Conservation (phyloP, 2,329 filamentous ascomycete genomes). For the Purpureocillium lavendulum region DNA sequence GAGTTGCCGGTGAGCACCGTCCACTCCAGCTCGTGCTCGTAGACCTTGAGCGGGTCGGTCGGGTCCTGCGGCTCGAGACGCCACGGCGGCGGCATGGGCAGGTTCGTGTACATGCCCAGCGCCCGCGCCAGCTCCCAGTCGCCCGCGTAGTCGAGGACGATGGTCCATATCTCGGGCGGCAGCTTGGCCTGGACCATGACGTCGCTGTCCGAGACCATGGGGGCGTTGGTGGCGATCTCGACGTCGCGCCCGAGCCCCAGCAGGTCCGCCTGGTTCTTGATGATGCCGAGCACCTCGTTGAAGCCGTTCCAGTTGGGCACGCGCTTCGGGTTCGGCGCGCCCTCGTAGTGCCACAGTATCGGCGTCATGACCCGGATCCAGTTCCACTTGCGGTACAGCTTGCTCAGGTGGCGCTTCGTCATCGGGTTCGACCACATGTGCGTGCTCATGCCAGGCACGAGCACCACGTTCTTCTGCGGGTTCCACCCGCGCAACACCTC, state of each 20-base stretch:
- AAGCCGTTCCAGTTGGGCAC: constrained; percentile 55
- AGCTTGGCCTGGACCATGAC: constrained; percentile 38
- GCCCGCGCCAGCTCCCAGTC: constrained; percentile 89
- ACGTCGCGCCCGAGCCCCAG: constrained; percentile 66
- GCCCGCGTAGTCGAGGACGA: constrained; percentile 73
- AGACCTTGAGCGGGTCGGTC: constrained; percentile 58
- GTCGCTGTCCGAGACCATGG: constrained; percentile 22
- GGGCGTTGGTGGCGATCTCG: constrained; percentile 39
- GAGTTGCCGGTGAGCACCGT: constrained; percentile 68
- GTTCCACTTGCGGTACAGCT: constrained; percentile 75
- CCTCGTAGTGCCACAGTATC: constrained; percentile 73
- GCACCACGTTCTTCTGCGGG: constrained; percentile 71
- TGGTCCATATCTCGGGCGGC: constrained; percentile 82
- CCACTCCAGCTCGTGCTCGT: constrained; percentile 76
- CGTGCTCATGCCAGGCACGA: constrained; percentile 83
- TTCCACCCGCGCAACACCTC: constrained; percentile 83
- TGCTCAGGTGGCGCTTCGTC: constrained; percentile 79
- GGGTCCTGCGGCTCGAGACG: constrained; percentile 46
- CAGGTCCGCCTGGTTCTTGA: constrained; percentile 70
- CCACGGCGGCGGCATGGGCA: constrained; percentile 68
- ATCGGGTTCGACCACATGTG: constrained; percentile 87
- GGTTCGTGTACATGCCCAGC: constrained; percentile 69
- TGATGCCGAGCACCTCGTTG: constrained; percentile 63
- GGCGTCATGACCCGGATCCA: constrained; percentile 80
- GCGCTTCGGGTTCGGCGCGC: constrained; percentile 37